Evolutionary conservation across 495 filamentous ascomycete species (phyloP).

Genomic region (Aspergillus cavernicola): DNA sequence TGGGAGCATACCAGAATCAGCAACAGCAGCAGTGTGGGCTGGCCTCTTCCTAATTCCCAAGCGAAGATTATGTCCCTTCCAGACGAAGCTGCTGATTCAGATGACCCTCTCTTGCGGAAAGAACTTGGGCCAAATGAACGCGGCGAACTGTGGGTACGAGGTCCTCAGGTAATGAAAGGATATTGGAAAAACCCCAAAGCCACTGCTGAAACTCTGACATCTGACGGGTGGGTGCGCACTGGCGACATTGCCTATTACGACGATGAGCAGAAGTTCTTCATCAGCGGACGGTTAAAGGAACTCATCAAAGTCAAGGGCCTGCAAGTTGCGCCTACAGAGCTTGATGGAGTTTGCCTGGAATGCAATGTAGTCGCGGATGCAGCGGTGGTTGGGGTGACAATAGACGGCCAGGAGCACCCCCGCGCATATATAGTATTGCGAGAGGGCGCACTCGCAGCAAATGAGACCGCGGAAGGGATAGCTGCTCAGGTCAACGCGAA

Average conservation of each 20-base stretch:
- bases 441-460: too few species aligned
- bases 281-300: constrained; percentile 35
- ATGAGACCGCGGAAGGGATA: constrained; percentile 46
- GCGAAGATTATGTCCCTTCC: too few species aligned
- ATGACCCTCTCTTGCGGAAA: neutral
- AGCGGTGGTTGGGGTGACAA: constrained; percentile 50
- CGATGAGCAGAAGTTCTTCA: too few species aligned
- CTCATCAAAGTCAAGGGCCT: constrained; percentile 39
- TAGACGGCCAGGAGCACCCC: constrained; percentile 69
- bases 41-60: too few species aligned
- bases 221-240: constrained; percentile 48
- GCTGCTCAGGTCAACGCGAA: constrained; percentile 49
- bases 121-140: neutral
- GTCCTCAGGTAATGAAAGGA: constrained; percentile 58
- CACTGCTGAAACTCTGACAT: constrained; percentile 35
- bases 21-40: too few species aligned
- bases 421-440: constrained; percentile 68
- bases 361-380: constrained; percentile 25
- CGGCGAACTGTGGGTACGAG: constrained; percentile 48
- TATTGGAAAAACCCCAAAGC: constrained; percentile 45
- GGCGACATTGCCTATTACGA: constrained; percentile 53
- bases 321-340: constrained; percentile 29
- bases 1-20: too few species aligned
- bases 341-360: constrained; percentile 24
- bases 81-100: too few species aligned